A percentile compares a stretch with the other conserved stretches of the same genome.
Evolutionary conservation across 2,329 filamentous ascomycete species (phyloP).

Genomic region (Myriosclerotinia duriaeana): DNA sequence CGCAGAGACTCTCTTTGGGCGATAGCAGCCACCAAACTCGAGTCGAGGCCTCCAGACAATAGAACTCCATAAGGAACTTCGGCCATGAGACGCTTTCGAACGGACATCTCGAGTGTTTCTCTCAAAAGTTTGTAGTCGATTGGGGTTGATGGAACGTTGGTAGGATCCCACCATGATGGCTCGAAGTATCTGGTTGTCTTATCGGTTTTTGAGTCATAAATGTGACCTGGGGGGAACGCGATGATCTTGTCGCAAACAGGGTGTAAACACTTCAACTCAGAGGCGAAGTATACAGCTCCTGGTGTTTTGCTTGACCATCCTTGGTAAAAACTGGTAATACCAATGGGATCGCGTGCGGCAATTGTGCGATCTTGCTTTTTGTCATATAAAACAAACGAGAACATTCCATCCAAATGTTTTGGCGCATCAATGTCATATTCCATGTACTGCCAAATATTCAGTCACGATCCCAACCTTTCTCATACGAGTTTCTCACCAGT

Average conservation of each 20-base stretch:
- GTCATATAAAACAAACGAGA: slow-evolving; percentile 98
- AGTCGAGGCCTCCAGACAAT: slow-evolving; percentile 92
- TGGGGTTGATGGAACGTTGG: slow-evolving; percentile 73
- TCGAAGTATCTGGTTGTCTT: slow-evolving; percentile 84
- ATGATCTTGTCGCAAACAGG: slow-evolving; percentile 94
- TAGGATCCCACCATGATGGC: slow-evolving; percentile 87
- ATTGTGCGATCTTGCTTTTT: slow-evolving; percentile 90
- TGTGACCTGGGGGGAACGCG: slow-evolving; percentile 89
- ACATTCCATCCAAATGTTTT: slow-evolving; percentile 97
- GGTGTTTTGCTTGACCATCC: slow-evolving; percentile 84
- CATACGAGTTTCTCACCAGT: slow-evolving; percentile 58
- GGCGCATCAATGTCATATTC: slow-evolving; percentile 90
- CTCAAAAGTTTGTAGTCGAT: slow-evolving; percentile 82
- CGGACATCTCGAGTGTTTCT: slow-evolving; percentile 80
- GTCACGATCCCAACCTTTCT: slow-evolving; percentile 8
- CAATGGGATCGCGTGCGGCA: slow-evolving; percentile 93
- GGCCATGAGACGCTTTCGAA: slow-evolving; percentile 96
- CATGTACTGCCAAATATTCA: slow-evolving; percentile 64
- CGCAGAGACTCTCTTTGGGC: slow-evolving; percentile 88
- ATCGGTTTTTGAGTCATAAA: slow-evolving; percentile 93
- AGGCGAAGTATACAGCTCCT: slow-evolving; percentile 89
- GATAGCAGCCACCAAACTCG: slow-evolving; percentile 90
- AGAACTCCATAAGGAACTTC: slow-evolving; percentile 97
- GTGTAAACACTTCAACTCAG: slow-evolving; percentile 90
- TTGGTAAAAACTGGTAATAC: slow-evolving; percentile 96